Conservation (phyloP, 2,329 filamentous ascomycete species). For the Phialemoniopsis sp. region DNA sequence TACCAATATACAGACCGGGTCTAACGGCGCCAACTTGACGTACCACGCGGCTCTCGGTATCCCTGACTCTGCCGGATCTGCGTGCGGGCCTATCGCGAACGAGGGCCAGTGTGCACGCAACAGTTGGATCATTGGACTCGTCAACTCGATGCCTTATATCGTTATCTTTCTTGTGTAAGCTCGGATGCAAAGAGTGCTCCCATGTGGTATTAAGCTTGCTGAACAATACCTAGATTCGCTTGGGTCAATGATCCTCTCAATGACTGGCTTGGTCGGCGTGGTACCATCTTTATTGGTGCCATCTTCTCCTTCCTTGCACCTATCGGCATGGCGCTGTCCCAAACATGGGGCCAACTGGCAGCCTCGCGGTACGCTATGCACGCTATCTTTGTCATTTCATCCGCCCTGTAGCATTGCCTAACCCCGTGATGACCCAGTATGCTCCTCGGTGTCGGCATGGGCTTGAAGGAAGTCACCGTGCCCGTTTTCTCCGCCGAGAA, state of each 20-base stretch:
- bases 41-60: conserved; percentile 41
- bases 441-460: too few species aligned
- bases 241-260: conserved; percentile 44
- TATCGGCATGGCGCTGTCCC: conserved; percentile 60
- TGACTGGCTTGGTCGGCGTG: conserved; percentile 35
- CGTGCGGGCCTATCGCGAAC: conserved; percentile 23
- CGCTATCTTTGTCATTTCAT: conserved; percentile 45
- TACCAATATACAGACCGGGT: conserved; percentile 38
- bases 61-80: conserved; percentile 14
- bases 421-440: not conserved
- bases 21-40: conserved; percentile 42
- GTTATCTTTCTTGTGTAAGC: conserved; percentile 37
- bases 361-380: conserved; percentile 54
- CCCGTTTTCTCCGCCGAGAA: conserved; percentile 52
- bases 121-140: conserved; percentile 56
- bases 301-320: conserved; percentile 55
- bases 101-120: conserved; percentile 38
- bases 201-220: too few species aligned
- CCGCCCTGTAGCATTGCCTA: not conserved
- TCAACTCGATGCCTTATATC: conserved; percentile 47
- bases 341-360: conserved; percentile 65
- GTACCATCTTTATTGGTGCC: conserved; percentile 20
- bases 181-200: too few species aligned
- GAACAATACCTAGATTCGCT: too few species aligned
- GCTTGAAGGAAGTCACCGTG: conserved; percentile 42